These are phyloP conservation scores for Lasiodiplodia sp. DNA, from an alignment of 2,329 filamentous ascomycete species.

Conservation along the genomic window DNA sequence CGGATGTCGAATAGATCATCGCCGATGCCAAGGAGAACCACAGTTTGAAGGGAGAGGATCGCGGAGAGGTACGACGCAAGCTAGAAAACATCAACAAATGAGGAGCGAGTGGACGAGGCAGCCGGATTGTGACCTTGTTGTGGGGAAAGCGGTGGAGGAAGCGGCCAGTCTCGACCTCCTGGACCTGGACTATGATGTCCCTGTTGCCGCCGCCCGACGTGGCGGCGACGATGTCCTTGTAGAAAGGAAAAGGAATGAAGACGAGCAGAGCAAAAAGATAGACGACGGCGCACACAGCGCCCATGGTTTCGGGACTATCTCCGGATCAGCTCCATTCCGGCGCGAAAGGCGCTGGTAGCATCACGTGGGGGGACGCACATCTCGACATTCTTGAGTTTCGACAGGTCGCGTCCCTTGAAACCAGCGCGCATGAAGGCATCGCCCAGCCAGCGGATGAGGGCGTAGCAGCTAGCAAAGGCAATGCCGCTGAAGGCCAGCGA, in stretches of 20 bases:
- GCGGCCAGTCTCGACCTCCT: constrained; percentile 80
- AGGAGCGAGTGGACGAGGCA: not conserved
- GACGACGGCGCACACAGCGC: constrained; percentile 88
- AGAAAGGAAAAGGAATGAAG: constrained; percentile 97
- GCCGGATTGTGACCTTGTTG: constrained; percentile 69
- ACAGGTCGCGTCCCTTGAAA: constrained; percentile 87
- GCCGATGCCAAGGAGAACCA: constrained; percentile 88
- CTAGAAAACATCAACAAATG: constrained; percentile 52
- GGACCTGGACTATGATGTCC: constrained; percentile 78
- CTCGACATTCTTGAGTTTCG: constrained; percentile 76
- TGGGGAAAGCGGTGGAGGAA: constrained; percentile 93
- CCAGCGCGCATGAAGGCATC: constrained; percentile 87
- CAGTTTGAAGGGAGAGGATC: constrained; percentile 88
- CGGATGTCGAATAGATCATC: constrained; percentile 98
- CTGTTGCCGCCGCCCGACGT: constrained; percentile 93
- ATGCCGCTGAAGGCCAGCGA: constrained; percentile 86
- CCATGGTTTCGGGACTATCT: constrained; percentile 88
- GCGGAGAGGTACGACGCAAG: constrained; percentile 94
- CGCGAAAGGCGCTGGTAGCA: not conserved
- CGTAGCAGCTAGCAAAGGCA: constrained; percentile 81
- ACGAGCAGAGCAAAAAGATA: constrained; percentile 88
- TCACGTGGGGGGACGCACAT: constrained; percentile 62
- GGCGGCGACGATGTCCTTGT: constrained; percentile 95
- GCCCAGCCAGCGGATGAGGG: constrained; percentile 92
- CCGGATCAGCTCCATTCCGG: constrained; percentile 22